Percentiles rank a stretch among this genome's conserved stretches.
Evolutionary conservation across 2,329 filamentous ascomycete species (phyloP).

Genomic region (Pseudocercospora cruenta): DNA sequence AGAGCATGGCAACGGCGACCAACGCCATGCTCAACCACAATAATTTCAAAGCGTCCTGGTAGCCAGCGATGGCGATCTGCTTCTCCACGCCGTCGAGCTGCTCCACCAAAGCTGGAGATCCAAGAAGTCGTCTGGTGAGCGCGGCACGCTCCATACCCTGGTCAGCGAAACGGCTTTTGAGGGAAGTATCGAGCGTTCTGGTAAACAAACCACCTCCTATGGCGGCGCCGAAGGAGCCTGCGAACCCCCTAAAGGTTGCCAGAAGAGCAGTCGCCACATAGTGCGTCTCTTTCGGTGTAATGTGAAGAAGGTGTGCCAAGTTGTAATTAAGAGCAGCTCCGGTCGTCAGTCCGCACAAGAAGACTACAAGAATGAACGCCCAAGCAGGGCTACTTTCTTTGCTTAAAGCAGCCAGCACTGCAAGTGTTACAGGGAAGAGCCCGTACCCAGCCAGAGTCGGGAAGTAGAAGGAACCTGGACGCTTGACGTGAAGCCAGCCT

Average conservation of each 20-base stretch:
- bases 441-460: conserved; percentile 54
- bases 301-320: conserved; percentile 75
- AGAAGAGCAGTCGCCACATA: conserved; percentile 76
- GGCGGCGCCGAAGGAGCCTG: conserved; percentile 77
- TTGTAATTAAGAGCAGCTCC: conserved; percentile 80
- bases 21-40: conserved; percentile 58
- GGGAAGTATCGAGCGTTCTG: conserved; percentile 59
- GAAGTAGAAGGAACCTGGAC: conserved; percentile 72
- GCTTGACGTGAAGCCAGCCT: conserved; percentile 75
- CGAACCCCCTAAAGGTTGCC: conserved; percentile 79
- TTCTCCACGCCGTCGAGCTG: conserved; percentile 54
- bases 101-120: conserved; percentile 61
- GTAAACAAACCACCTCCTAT: conserved; percentile 78
- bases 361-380: conserved; percentile 63
- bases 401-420: conserved; percentile 60
- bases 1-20: conserved; percentile 53
- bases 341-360: conserved; percentile 72
- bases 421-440: conserved; percentile 64
- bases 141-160: conserved; percentile 46
- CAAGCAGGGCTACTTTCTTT: conserved; percentile 55
- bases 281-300: conserved; percentile 67
- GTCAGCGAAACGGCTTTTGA: conserved; percentile 62
- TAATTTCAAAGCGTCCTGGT: conserved; percentile 57
- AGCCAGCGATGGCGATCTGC: conserved; percentile 57
- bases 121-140: conserved; percentile 59